Percentiles rank a stretch among this genome's conserved stretches.
Conservation (phyloP, 805 yeast species). For the Zygotorulaspora florentina region DNA sequence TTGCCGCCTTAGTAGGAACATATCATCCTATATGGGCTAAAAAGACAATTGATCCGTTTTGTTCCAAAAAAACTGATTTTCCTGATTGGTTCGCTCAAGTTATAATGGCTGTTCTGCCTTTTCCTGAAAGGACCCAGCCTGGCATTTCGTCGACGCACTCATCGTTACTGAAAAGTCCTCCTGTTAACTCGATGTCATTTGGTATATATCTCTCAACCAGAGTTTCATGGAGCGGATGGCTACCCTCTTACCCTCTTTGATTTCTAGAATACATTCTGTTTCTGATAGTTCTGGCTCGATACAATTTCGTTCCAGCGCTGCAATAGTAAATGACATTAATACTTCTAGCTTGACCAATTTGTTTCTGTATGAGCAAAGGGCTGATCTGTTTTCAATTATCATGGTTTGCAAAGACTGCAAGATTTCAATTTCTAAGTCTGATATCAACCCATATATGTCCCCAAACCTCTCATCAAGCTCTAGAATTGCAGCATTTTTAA, state of each 20-base stretch:
- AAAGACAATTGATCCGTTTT: conserved; percentile 45
- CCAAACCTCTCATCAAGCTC: conserved; percentile 40
- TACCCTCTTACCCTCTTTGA: conserved; percentile 42
- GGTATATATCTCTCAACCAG: conserved; percentile 39
- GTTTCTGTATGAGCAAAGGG: conserved; percentile 21
- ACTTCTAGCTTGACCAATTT: conserved; percentile 39
- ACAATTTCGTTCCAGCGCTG: conserved; percentile 29
- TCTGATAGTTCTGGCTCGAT: conserved; percentile 33
- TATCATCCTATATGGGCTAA: conserved; percentile 52
- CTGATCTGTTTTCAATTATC: conserved; percentile 12
- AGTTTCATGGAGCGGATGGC: conserved; percentile 47
- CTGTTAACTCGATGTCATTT: conserved; percentile 37
- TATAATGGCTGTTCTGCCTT: conserved; percentile 36
- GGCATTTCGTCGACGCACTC: neutral
- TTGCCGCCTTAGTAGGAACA: conserved; percentile 48
- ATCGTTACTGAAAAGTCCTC: conserved; percentile 15
- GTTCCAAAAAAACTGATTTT: conserved; percentile 48
- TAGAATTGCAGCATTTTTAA: conserved; percentile 32
- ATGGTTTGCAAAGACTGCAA: conserved; percentile 31
- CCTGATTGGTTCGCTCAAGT: conserved; percentile 53
- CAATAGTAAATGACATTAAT: conserved; percentile 34
- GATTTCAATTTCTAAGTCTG: conserved; percentile 42
- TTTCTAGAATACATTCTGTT: conserved; percentile 26
- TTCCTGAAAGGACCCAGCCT: conserved; percentile 12
- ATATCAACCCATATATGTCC: conserved; percentile 39